Conservation (phyloP, 164 flowering plant species). For the Magnolia kwangsiensis region DNA sequence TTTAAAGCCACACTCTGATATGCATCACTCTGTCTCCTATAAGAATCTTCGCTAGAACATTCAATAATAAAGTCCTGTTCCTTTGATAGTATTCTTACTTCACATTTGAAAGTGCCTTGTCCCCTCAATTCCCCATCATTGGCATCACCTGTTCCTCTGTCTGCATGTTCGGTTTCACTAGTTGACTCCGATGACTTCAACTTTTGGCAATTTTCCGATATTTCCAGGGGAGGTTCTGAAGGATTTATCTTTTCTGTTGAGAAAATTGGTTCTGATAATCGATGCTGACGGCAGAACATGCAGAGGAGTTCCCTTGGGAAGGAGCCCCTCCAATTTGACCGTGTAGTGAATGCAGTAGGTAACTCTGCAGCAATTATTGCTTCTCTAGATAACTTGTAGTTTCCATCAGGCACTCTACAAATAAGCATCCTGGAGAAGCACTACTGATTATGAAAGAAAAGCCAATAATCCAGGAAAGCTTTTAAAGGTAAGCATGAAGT, state of each 20-base stretch:
- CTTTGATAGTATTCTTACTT: conserved; percentile 59
- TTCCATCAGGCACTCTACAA: conserved; percentile 63
- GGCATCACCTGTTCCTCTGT: conserved; percentile 20
- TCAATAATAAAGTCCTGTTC: conserved; percentile 48
- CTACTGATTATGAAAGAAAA: no score
- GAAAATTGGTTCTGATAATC: conserved; percentile 75
- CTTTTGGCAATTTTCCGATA: conserved; percentile 30
- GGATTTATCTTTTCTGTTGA: conserved; percentile 24
- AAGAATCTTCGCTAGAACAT: conserved; percentile 45
- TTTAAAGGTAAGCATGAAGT: no score
- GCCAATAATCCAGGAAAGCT: no score
- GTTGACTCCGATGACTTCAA: conserved; percentile 26
- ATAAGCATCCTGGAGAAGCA: conserved; percentile 61
- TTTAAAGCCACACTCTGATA: conserved; percentile 60
- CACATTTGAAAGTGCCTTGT: conserved; percentile 46
- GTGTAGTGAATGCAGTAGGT: conserved; percentile 66
- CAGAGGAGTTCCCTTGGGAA: conserved; percentile 76
- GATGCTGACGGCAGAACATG: conserved; percentile 76
- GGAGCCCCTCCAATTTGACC: conserved; percentile 84
- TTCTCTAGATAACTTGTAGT: conserved; percentile 80
- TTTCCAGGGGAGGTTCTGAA: conserved; percentile 24
- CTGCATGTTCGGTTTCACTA: conserved; percentile 16
- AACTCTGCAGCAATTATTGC: conserved; percentile 74
- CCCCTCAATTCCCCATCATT: conserved; percentile 20
- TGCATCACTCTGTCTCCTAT: conserved; percentile 67